phyloP scores from a whole-genome alignment of 1,284 basidiomycete genomes.

The Sanghuangporus baumii region DNA sequence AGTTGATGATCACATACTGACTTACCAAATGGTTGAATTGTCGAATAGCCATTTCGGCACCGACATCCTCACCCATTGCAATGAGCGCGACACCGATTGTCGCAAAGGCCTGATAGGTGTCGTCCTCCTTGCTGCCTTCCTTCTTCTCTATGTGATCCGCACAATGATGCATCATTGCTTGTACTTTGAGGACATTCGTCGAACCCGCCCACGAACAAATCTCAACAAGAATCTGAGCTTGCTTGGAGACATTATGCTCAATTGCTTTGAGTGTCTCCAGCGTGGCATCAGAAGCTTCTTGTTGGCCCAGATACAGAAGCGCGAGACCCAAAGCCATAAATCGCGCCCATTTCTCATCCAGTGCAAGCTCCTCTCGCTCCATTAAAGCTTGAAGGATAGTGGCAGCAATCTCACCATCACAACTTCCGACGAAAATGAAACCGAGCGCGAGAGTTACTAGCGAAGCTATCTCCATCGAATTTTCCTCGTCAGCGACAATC shows the following conservation, averaged over 20 bases:
- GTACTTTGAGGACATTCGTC: slow-evolving; percentile 93
- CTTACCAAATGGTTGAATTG: slow-evolving; percentile 92
- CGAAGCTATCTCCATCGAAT: slow-evolving; percentile 87
- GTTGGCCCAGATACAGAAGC: slow-evolving; percentile 82
- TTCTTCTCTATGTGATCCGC: slow-evolving; percentile 81
- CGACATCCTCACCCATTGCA: slow-evolving; percentile 98
- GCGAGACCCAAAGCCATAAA: slow-evolving; percentile 91
- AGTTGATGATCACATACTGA: slow-evolving; percentile 11
- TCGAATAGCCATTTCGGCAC: slow-evolving; percentile 92
- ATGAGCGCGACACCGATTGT: slow-evolving; percentile 93
- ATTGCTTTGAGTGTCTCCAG: slow-evolving; percentile 95
- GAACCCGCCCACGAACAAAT: slow-evolving; percentile 95
- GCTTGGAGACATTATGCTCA: slow-evolving; percentile 88
- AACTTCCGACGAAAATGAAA: slow-evolving; percentile 94
- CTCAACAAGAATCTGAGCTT: slow-evolving; percentile 90
- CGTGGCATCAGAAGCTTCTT: slow-evolving; percentile 92
- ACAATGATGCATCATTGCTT: slow-evolving; percentile 90
- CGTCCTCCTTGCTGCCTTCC: slow-evolving; percentile 58
- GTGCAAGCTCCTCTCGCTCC: slow-evolving; percentile 73
- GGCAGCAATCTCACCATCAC: slow-evolving; percentile 89
- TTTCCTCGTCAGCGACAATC: slow-evolving; percentile 71
- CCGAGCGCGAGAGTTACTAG: slow-evolving; percentile 87
- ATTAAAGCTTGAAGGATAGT: slow-evolving; percentile 92
- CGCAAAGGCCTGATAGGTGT: slow-evolving; percentile 91
- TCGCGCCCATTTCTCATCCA: slow-evolving; percentile 90